Conservation (phyloP, 345 rosid genomes). For the Lepidium didymum region DNA sequence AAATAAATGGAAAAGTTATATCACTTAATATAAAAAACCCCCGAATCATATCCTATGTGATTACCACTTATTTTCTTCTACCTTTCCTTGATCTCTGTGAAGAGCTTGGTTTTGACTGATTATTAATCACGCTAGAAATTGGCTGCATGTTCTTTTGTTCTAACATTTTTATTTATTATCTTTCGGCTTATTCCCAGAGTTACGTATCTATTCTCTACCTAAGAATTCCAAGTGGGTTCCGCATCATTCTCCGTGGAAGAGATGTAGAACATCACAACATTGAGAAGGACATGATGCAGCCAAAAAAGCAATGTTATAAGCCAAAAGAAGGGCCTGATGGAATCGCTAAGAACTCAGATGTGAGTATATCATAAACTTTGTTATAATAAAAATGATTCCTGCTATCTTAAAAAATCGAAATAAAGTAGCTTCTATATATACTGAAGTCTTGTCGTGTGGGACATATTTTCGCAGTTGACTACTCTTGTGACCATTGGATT, state of each 20-base stretch:
- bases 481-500: constrained; percentile 85
- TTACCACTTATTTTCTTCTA: too few relatives aligned
- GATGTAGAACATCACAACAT: constrained; percentile 93
- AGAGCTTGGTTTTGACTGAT: background rate
- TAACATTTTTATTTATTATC: background rate
- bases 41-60: too few relatives aligned
- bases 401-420: background rate
- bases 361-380: constrained; percentile 24
- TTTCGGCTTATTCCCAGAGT: constrained; percentile 40
- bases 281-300: constrained; percentile 91
- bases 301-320: constrained; percentile 46
- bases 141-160: background rate
- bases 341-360: constrained; percentile 41
- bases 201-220: constrained; percentile 87
- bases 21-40: too few relatives aligned
- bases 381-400: background rate
- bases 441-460: constrained; percentile 8
- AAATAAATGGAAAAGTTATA: too few relatives aligned
- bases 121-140: background rate
- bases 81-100: too few relatives aligned
- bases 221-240: constrained; percentile 68
- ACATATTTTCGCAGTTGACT: constrained; percentile 43
- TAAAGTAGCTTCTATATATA: background rate
- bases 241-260: constrained; percentile 83
- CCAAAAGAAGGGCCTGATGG: constrained; percentile 64